Evolutionary conservation across 352 stramenopile genomes (phyloP), one percentile per base, ranked within the genome.

Genomic region (Globisporangium uncinulatum): DNA sequence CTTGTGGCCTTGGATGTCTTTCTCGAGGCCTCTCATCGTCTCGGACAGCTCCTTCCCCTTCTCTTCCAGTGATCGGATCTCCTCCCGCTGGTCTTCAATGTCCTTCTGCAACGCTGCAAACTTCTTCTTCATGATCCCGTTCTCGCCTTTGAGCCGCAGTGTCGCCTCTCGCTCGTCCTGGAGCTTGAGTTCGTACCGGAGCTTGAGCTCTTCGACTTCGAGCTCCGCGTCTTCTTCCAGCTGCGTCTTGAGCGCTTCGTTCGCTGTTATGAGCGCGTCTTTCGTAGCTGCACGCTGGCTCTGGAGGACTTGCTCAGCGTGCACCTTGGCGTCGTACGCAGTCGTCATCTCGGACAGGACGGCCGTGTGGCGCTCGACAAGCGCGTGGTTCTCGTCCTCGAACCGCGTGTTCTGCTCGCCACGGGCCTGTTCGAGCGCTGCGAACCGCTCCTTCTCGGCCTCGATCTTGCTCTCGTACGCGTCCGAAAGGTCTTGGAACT

Each of bases 71-170:
- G 73, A 80, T 20, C 88, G 86, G 32, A 98, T 97, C 63, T 98
- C 90, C 56, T 98, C 94, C 51, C 92, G 92, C 60, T 98, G 94
- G 37, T 98, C 88, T 56, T 98, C 94, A 54, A 98, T 97, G 21
- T 98, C 90, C 43, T 97, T 96, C 46, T 94, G 82, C 29, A 98
- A 59, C 9, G 95, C 83, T 5, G 79, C 94, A 48, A 97, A 98
- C 63, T 98, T 98, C 65, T 98, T 98, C 66, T 95, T 97, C 90
- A 98, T 97, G 64, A 98, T 97, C 6, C 91, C 93, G 56, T 98
- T 98, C 63, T 98, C 94, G 15, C 92, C 90, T 66, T 98, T 98
- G n/a, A 96, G 86, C 3, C 89, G 86, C 49, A 98, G 67, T 19
- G 89, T 98, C 4, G 89, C 86, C 63, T 98, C 88, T 0, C 87